Conservation (phyloP, 2,329 filamentous ascomycete species). For the Orbilia oligospora region DNA sequence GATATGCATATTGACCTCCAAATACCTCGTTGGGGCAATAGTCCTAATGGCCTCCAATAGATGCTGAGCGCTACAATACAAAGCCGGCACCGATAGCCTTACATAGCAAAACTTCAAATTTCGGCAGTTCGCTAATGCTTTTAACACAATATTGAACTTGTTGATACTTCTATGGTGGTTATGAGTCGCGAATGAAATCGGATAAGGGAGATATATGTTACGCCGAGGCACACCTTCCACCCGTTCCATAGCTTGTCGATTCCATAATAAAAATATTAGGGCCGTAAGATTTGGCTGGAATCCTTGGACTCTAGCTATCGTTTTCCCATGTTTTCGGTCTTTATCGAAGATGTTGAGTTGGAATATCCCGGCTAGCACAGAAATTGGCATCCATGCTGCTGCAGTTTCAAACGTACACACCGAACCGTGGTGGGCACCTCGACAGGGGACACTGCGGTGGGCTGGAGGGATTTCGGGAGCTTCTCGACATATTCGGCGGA, state of each 20-base stretch:
- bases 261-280: constrained; percentile 41
- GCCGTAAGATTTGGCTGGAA: constrained; percentile 42
- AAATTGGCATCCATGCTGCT: constrained; percentile 54
- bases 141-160: constrained; percentile 39
- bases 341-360: constrained; percentile 39
- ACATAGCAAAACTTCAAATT: constrained; percentile 46
- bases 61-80: constrained; percentile 16
- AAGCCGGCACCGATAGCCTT: constrained; percentile 30
- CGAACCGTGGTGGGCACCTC: neutral
- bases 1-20: constrained; percentile 48
- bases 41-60: constrained; percentile 34
- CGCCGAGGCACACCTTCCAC: constrained; percentile 24
- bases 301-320: constrained; percentile 26
- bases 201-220: constrained; percentile 36
- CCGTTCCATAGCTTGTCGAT: constrained; percentile 45
- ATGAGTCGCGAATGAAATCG: constrained; percentile 14
- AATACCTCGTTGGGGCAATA: constrained; percentile 51
- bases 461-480: constrained; percentile 17
- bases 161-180: constrained; percentile 41
- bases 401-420: constrained; percentile 44
- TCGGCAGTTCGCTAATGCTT: constrained; percentile 35
- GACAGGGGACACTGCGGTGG: constrained; percentile 31
- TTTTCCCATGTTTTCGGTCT: constrained; percentile 25
- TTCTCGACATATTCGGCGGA: constrained; percentile 48
- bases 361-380: constrained; percentile 46